phyloP scores from a whole-genome alignment of 495 filamentous ascomycete species.

The Pyronema omphalodes region DNA sequence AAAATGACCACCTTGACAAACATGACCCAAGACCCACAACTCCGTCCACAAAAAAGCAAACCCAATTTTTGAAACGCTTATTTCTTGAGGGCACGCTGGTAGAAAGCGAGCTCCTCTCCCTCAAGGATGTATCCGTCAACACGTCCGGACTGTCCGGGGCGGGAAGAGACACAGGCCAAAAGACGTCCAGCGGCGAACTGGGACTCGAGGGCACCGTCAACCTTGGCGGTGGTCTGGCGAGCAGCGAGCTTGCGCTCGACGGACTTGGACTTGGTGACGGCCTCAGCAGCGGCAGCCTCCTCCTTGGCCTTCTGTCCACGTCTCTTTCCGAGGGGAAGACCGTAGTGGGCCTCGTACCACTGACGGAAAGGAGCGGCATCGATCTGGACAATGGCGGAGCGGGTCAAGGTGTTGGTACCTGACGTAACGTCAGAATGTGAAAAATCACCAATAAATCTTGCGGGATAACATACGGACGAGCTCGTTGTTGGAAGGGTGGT shows the following conservation, averaged over 20 bases:
- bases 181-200: slow-evolving; percentile 98
- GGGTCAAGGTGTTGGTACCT: slow-evolving; percentile 93
- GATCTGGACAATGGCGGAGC: slow-evolving; percentile 93
- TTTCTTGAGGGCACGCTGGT: slow-evolving; percentile 95
- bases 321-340: slow-evolving; percentile 65
- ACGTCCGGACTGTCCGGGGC: slow-evolving; percentile 92
- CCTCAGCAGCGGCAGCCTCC: slow-evolving; percentile 34
- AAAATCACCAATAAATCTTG: background rate
- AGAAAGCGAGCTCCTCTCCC: slow-evolving; percentile 98
- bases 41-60: too few relatives aligned
- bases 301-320: slow-evolving; percentile 61
- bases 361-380: slow-evolving; percentile 97
- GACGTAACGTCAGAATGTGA: slow-evolving; percentile 1
- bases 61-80: slow-evolving; percentile 35
- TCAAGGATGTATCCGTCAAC: slow-evolving; percentile 95
- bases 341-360: slow-evolving; percentile 99
- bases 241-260: slow-evolving; percentile 91
- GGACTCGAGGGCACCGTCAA: slow-evolving; percentile 77
- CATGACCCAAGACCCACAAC: too few relatives aligned
- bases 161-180: slow-evolving; percentile 74
- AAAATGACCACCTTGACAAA: too few relatives aligned
- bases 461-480: slow-evolving; percentile 47
- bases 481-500: slow-evolving; percentile 99
- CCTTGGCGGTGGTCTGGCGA: slow-evolving; percentile 75
- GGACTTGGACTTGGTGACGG: slow-evolving; percentile 45